Evolutionary conservation across 225 moss, liverwort and hornwort genomes (phyloP), one percentile per base, ranked within the genome.

Genomic region (Rhytidiadelphus loreus): DNA sequence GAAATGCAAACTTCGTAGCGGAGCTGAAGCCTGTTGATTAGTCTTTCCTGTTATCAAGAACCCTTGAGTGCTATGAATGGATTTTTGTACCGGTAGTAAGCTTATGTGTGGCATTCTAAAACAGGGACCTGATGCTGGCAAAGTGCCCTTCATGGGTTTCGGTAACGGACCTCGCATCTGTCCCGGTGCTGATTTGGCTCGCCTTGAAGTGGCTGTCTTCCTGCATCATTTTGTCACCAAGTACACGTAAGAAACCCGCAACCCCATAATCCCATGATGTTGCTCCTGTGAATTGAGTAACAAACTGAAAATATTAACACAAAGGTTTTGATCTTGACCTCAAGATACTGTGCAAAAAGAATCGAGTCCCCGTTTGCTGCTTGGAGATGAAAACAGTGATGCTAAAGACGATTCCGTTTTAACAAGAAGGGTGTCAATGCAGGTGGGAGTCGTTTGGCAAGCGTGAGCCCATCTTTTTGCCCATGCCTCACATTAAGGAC

Each of bases 151-250:
- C 56, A 92, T 93, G 92, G 93, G 92, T 25, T 95, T 92, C 69
- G 95, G 95, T 9, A 89, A 90, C 21, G 93, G 95, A 44, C 83
- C 90, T 72, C 93, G 94, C 64, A 84, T 93, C 57, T 95, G 95
- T 62, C 95, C 92, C 9, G 94, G 94, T 44, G 86, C 90, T 23
- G 92, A 95, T 74, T 92, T 95, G 64, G 88, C 94, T 68, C 94
- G 91, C 71, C 90, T 94, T 39, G 95, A 95, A 92, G 90, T 91
- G 70, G 89, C 92, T 8, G 90, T 93, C 72, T 95, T 95, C 81
- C 88, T 95, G 39, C 94, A 95, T 71, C 93, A 95, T 60, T 92
- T 95, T 19, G 88, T 94, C 73, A 93, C 92, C 32, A 88, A 91
- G 83, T 94, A 89, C 89, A 93, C 86, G 94, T 95, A 91, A 90